These are phyloP conservation scores for Salix brachista DNA, from an alignment of 345 rosid species.

Conservation along the genomic window DNA sequence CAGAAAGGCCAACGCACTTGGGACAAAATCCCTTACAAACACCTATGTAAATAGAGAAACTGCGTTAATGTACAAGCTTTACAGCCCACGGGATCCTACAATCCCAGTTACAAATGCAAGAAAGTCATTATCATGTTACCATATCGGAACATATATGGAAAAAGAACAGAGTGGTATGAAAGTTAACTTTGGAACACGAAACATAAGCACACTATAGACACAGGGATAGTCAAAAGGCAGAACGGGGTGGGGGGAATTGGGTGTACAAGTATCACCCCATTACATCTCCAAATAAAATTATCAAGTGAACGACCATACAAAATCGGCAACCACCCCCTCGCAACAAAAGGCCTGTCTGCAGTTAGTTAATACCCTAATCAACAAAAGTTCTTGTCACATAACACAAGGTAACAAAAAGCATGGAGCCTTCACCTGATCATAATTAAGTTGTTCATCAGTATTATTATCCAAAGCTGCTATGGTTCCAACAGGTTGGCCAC, in stretches of 20 bases:
- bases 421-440: conserved; percentile 67
- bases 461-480: conserved; percentile 83
- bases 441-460: conserved; percentile 78
- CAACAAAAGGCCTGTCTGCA: neutral
- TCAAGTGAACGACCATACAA: neutral
- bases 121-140: neutral
- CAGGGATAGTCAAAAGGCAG: neutral
- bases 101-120: neutral
- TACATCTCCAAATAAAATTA: neutral
- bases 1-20: conserved; percentile 84
- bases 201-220: neutral
- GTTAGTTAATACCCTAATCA: neutral
- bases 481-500: conserved; percentile 86
- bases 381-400: neutral
- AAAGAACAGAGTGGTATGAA: neutral
- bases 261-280: neutral
- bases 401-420: neutral
- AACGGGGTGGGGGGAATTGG: neutral
- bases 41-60: conserved; percentile 43
- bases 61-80: neutral
- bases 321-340: neutral
- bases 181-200: neutral
- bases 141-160: neutral
- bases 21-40: conserved; percentile 90
- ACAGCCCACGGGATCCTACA: neutral